A percentile compares a stretch with the other conserved stretches of the same genome.
These are phyloP conservation scores for Arthroderma sp. DNA, from an alignment of 2,329 filamentous ascomycete genomes.

Conservation along the genomic window DNA sequence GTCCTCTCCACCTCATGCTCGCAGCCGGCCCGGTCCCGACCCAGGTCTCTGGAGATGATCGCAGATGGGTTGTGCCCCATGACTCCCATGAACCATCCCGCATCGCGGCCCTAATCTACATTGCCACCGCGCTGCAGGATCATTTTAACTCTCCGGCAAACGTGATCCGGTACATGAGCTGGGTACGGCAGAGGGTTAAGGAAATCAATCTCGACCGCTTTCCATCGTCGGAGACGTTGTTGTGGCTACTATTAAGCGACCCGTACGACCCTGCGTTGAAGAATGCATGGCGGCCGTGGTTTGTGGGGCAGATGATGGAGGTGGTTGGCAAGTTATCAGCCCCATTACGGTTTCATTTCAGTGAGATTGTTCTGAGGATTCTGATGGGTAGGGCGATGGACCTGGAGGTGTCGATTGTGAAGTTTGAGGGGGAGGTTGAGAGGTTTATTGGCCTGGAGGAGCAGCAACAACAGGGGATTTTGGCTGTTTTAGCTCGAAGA, in stretches of 20 bases:
- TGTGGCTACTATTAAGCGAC: constrained; percentile 29
- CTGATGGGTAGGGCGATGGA: constrained; percentile 22
- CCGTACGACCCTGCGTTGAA: constrained; percentile 20
- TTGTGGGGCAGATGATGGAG: constrained; percentile 23
- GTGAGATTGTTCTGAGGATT: constrained; percentile 26
- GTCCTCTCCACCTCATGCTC: constrained; percentile 26
- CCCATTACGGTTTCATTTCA: constrained; percentile 27
- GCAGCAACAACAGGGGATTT: neutral
- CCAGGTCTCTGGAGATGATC: constrained; percentile 22
- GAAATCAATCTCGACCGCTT: constrained; percentile 22
- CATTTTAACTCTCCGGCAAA: constrained; percentile 19
- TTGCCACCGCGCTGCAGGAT: constrained; percentile 25
- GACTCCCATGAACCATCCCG: constrained; percentile 23
- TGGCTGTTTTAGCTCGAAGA: neutral
- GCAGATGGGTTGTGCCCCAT: constrained; percentile 24
- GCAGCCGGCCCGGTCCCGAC: constrained; percentile 29
- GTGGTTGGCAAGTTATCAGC: constrained; percentile 23
- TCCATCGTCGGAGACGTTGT: constrained; percentile 26
- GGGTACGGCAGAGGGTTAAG: constrained; percentile 15
- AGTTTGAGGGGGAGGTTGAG: constrained; percentile 22
- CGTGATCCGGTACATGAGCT: constrained; percentile 21
- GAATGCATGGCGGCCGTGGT: constrained; percentile 25
- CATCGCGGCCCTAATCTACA: constrained; percentile 26
- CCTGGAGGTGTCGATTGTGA: constrained; percentile 17
- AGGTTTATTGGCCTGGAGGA: neutral